phyloP scores from a whole-genome alignment of 225 moss, liverwort and hornwort species.

The Thuidium tamariscinum region DNA sequence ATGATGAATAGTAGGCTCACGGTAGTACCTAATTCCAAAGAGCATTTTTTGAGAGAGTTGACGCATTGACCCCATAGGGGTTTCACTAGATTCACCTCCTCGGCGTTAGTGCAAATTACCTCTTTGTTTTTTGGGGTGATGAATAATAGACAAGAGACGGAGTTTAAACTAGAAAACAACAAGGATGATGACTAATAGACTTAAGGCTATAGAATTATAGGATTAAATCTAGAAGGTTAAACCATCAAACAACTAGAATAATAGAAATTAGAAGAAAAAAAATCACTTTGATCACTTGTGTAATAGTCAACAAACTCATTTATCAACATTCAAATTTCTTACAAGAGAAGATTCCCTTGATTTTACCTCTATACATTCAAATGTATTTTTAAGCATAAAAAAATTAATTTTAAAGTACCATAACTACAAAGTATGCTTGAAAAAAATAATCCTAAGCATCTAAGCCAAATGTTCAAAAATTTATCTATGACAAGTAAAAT shows the following conservation, averaged over 20 bases:
- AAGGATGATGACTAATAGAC: no score
- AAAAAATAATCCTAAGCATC: not conserved
- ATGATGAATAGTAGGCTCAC: no score
- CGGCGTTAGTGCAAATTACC: no score
- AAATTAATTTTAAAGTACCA: not conserved
- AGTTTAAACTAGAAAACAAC: no score
- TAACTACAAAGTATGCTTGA: not conserved
- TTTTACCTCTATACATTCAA: not conserved
- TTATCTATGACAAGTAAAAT: not conserved
- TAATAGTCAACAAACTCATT: not conserved
- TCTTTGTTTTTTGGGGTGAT: no score
- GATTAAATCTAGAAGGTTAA: not conserved
- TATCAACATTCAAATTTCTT: not conserved
- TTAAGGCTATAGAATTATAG: no score
- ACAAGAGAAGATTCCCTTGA: not conserved
- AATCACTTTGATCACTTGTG: not conserved
- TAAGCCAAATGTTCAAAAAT: rapidly evolving
- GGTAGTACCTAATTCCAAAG: no score
- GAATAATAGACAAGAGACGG: no score
- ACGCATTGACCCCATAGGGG: no score
- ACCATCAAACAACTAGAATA: not conserved
- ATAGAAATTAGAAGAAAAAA: not conserved
- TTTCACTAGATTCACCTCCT: no score
- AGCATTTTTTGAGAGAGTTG: no score
- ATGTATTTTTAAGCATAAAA: not conserved